phyloP scores from a whole-genome alignment of 371 early-diverging fungal species.

The Caulochytrium protostelioides region DNA sequence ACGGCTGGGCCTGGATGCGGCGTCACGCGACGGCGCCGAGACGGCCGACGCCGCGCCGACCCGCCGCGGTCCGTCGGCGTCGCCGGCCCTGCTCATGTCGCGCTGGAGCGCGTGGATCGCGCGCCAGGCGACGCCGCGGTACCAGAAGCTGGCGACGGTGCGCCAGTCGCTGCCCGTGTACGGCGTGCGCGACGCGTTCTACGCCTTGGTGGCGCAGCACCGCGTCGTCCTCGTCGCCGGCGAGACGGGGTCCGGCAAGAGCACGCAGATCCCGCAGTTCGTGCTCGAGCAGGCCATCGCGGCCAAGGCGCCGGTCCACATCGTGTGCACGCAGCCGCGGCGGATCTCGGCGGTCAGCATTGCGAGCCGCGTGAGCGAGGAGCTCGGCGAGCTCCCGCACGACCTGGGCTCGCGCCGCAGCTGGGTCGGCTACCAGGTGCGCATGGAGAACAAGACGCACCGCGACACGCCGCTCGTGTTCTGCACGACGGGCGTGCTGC shows the following conservation, averaged over 20 bases:
- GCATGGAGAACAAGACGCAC: conserved; percentile 15
- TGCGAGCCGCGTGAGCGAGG: conserved; percentile 24
- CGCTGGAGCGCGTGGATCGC: not conserved
- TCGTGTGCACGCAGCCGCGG: conserved; percentile 24
- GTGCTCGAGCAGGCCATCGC: conserved; percentile 15
- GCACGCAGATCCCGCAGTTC: conserved; percentile 26
- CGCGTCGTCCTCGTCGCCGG: conserved; percentile 21
- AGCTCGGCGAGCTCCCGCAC: conserved; percentile 13
- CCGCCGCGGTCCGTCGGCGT: not conserved
- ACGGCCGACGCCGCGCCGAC: not conserved
- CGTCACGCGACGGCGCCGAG: not conserved
- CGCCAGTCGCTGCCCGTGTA: conserved; percentile 31
- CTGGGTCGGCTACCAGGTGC: conserved; percentile 27
- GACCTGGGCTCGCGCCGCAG: conserved; percentile 7
- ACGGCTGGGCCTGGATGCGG: no score
- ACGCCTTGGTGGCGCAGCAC: conserved; percentile 19
- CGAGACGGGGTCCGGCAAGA: conserved; percentile 36
- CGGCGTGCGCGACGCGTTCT: conserved; percentile 29
- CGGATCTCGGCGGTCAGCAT: conserved; percentile 36
- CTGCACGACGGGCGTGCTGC: conserved; percentile 35
- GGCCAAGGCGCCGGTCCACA: not conserved
- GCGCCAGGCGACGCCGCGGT: conserved; percentile 1
- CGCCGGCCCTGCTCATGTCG: not conserved
- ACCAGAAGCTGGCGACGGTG: conserved; percentile 1
- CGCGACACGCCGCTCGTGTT: conserved; percentile 22